Evolutionary conservation across 768 basidiomycete genomes (phyloP), one percentile per base, ranked within the genome.

Genomic region (Ramaria sp.): DNA sequence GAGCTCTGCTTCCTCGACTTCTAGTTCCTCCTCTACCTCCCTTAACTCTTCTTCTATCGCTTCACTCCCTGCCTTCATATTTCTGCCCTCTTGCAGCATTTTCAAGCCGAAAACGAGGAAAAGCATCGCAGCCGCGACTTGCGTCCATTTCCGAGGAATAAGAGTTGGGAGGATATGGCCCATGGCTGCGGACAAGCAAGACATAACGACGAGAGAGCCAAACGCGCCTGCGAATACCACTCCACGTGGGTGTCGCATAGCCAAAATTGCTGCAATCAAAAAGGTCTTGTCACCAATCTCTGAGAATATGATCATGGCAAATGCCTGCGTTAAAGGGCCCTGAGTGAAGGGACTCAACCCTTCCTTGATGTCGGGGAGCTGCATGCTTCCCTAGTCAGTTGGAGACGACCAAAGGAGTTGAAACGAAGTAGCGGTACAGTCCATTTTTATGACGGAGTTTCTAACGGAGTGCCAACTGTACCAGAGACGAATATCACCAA

Each of bases 221-320:
- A 97, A 84, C 1, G 96, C 94, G 30, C 94, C 96, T 94, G 83
- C 1, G 92, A 84, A 65, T 96, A 92, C 6, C 91, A 85, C 82
- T 93, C 93, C 10, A 94, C 92, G 62, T 80, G 87, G 64, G 83
- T 90, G 71, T 39, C 74, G 68, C 61, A 74, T 73, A 2, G 75
- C 73, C 60, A 77, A 70, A 48, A 94, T 91, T 49, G 94, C 91
- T 48, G 95, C 85, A 34, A 86, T 84, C 59, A 86, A 73, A 63
- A 86, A 86, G 0, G 95, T 97, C 67, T 97, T 96, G 81, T 98
- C 95, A 22, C 95, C 95, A 41, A 94, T 85, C 73, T 93, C 90
- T 2, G 89, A 91, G 65, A 87, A 75, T 32, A 97, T 85, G 62
- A 96, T 97, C 83, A 95, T 92, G 58, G 77, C 67, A 71, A 93